A percentile compares a stretch with the other conserved stretches of the same genome.
These are phyloP conservation scores for Paraconiothyrium brasiliense DNA, from an alignment of 2,329 filamentous ascomycete genomes.

Conservation along the genomic window DNA sequence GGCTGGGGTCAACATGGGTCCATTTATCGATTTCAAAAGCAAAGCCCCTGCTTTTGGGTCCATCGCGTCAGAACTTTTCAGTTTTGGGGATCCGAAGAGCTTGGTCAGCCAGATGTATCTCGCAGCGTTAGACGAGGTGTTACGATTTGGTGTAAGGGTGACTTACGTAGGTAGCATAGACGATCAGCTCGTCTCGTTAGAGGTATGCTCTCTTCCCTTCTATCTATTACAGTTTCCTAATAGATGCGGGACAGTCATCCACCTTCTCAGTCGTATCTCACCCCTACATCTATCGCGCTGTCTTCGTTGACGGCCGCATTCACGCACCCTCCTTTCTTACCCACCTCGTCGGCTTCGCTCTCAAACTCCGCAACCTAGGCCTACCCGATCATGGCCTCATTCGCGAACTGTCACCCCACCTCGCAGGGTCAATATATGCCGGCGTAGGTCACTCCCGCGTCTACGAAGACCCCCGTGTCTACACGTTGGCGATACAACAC, in stretches of 20 bases:
- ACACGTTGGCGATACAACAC: constrained; percentile 66
- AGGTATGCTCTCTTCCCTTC: constrained; percentile 62
- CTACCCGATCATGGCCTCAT: constrained; percentile 93
- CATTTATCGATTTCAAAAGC: constrained; percentile 91
- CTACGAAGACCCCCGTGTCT: constrained; percentile 89
- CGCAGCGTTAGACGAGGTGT: constrained; percentile 74
- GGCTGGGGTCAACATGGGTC: constrained; percentile 92
- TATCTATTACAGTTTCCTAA: constrained; percentile 14
- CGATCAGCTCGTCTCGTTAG: constrained; percentile 92
- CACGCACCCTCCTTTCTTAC: constrained; percentile 95
- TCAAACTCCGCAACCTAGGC: constrained; percentile 93
- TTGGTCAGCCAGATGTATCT: constrained; percentile 84
- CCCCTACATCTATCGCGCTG: constrained; percentile 93
- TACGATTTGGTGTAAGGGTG: constrained; percentile 82
- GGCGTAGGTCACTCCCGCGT: constrained; percentile 94
- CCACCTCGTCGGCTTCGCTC: constrained; percentile 88
- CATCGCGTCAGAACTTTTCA: constrained; percentile 92
- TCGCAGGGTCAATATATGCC: constrained; percentile 89
- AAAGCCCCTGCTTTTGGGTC: constrained; percentile 81
- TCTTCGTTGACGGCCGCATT: constrained; percentile 91
- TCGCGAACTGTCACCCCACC: constrained; percentile 84
- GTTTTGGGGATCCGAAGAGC: constrained; percentile 85
- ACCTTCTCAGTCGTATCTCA: constrained; percentile 86
- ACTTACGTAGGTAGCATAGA: constrained; percentile 95
- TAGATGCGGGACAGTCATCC: constrained; percentile 67